These are phyloP conservation scores for Chalciporus sp. DNA, from an alignment of 1,284 basidiomycete genomes.

Conservation along the genomic window DNA sequence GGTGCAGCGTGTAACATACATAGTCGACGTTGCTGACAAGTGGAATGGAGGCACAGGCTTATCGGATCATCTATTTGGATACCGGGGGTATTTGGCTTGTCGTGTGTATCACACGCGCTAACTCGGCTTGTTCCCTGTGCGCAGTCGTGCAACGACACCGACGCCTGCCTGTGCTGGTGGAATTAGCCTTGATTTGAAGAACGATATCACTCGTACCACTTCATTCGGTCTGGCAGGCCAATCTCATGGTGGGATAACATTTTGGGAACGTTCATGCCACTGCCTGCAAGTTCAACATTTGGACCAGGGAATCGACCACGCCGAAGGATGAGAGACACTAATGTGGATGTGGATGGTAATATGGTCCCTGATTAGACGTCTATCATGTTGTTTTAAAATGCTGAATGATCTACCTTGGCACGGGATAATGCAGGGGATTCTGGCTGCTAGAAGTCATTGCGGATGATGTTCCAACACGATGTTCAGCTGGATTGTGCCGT, in stretches of 20 bases:
- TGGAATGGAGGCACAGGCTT: conserved; percentile 59
- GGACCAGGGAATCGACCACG: background rate
- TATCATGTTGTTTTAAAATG: background rate
- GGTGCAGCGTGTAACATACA: conserved; percentile 15
- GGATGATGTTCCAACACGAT: background rate
- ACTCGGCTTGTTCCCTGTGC: conserved; percentile 77
- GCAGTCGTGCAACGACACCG: conserved; percentile 58
- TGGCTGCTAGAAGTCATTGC: background rate
- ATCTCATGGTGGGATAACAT: too few relatives aligned
- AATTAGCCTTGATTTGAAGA: background rate
- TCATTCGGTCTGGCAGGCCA: background rate
- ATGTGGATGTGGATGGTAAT: background rate
- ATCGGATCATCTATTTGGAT: conserved; percentile 82
- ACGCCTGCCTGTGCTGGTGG: background rate
- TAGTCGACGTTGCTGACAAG: conserved; percentile 79
- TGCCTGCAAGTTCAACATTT: background rate
- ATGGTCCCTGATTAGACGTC: background rate
- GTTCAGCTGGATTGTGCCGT: background rate
- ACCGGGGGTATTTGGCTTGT: conserved; percentile 79
- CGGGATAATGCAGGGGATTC: background rate
- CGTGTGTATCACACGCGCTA: conserved; percentile 59
- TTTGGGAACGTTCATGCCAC: background rate
- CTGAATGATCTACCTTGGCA: background rate
- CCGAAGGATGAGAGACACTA: background rate
- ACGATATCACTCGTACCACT: background rate